phyloP scores from a whole-genome alignment of 805 yeast genomes.

The Citeromyces nyonsensis region DNA sequence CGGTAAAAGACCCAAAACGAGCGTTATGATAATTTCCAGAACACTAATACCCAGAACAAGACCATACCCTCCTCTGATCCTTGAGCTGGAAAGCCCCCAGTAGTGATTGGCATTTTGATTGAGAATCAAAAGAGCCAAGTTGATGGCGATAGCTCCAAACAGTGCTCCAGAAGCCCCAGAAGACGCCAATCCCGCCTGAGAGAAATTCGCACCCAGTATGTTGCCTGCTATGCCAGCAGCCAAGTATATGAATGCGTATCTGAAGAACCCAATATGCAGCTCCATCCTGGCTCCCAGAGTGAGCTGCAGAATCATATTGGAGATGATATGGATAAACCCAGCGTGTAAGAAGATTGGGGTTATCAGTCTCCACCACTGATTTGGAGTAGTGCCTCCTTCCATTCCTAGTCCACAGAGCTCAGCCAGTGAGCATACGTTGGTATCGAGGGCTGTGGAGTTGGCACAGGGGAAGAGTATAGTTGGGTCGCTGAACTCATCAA shows the following conservation, averaged over 20 bases:
- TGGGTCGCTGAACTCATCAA: slow-evolving; percentile 30
- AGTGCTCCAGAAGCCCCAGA: slow-evolving; percentile 63
- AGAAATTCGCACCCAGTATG: slow-evolving; percentile 51
- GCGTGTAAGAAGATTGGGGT: slow-evolving; percentile 66
- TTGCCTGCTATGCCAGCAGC: slow-evolving; percentile 54
- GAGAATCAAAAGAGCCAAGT: slow-evolving; percentile 36
- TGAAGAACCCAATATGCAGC: slow-evolving; percentile 32
- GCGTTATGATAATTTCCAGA: slow-evolving; percentile 40
- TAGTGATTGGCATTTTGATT: slow-evolving; percentile 27
- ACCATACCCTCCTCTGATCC: slow-evolving; percentile 21
- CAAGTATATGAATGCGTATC: slow-evolving; percentile 39
- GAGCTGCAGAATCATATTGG: slow-evolving; percentile 46
- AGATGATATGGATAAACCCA: slow-evolving; percentile 52
- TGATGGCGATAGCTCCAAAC: slow-evolving; percentile 54
- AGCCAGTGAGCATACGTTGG: slow-evolving; percentile 39
- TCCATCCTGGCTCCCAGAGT: slow-evolving; percentile 49
- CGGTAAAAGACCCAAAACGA: slow-evolving; percentile 53
- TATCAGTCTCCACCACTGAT: slow-evolving; percentile 57
- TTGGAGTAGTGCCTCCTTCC: slow-evolving; percentile 23
- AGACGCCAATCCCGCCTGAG: slow-evolving; percentile 50
- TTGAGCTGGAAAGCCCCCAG: slow-evolving; percentile 15
- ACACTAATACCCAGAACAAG: slow-evolving; percentile 28
- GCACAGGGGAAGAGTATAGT: slow-evolving; percentile 47
- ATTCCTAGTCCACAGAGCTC: slow-evolving; percentile 51
- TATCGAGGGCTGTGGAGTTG: slow-evolving; percentile 34